phyloP scores from a whole-genome alignment of 495 filamentous ascomycete species.

The Penicillium fimorum region DNA sequence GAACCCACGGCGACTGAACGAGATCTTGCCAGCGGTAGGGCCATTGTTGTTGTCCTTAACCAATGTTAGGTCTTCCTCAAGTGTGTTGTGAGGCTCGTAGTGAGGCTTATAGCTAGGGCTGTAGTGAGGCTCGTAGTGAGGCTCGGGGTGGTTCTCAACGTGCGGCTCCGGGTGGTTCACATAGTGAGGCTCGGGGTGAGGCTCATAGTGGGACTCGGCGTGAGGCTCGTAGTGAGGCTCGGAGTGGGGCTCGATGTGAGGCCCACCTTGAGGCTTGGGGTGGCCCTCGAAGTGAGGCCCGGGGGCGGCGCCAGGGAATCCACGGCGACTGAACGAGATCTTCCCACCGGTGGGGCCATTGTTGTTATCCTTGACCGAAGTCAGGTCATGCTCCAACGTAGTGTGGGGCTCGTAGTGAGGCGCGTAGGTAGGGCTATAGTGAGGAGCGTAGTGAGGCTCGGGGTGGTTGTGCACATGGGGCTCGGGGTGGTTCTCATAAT shows the following conservation, averaged over 20 bases:
- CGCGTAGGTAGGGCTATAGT: not conserved
- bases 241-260: not conserved
- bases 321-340: conserved; percentile 15
- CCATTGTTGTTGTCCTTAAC: conserved; percentile 1
- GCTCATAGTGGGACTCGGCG: not conserved
- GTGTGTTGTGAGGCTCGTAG: not conserved
- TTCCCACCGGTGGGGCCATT: conserved; percentile 7
- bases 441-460: not conserved
- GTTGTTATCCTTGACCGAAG: not conserved
- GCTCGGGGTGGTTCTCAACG: not conserved
- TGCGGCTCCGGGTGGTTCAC: not conserved
- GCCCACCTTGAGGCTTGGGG: too few species aligned
- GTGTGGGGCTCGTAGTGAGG: conserved; percentile 1
- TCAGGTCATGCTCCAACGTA: not conserved
- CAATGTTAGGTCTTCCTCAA: not conserved
- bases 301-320: too few species aligned
- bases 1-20: not conserved
- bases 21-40: not conserved
- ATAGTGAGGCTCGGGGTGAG: not conserved
- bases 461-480: too few species aligned
- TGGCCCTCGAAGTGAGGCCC: too few species aligned
- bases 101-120: not conserved
- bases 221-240: too few species aligned
- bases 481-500: not conserved
- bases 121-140: too few species aligned